phyloP scores from a whole-genome alignment of 78 protist species.

The Protostelium mycophagum region DNA sequence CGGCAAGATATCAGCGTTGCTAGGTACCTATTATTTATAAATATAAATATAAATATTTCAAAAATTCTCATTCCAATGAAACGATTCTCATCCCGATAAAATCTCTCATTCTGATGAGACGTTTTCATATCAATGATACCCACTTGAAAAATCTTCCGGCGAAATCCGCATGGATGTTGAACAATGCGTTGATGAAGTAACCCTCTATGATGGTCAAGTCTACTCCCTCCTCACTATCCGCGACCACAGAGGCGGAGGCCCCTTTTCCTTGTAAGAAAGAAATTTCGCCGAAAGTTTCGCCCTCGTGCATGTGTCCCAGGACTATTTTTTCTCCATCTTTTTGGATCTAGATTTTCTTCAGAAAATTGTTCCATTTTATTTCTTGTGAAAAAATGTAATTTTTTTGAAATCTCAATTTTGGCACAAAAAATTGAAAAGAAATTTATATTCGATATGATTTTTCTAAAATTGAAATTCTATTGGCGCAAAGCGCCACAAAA shows the following conservation, averaged over 20 bases:
- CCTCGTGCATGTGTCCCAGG: conserved; percentile 57
- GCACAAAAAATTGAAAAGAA: too few species aligned
- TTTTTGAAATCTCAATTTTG: too few species aligned
- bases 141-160: background rate
- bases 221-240: background rate
- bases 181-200: background rate
- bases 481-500: too few species aligned
- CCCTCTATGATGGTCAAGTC: background rate
- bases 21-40: too few species aligned
- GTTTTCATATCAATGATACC: too few species aligned
- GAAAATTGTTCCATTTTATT: too few species aligned
- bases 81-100: background rate
- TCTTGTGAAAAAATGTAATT: too few species aligned
- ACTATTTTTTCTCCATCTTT: conserved; percentile 18
- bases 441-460: too few species aligned
- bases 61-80: too few species aligned
- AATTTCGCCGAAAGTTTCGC: conserved; percentile 9
- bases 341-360: background rate
- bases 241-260: background rate
- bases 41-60: too few species aligned
- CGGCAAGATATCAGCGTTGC: background rate
- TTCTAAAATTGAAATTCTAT: too few species aligned
- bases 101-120: background rate
- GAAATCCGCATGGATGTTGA: background rate
- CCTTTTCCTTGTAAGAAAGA: background rate